Evolutionary conservation across 1,284 basidiomycete species (phyloP), one percentile per base, ranked within the genome.

Genomic region (Phellinidium pouzarii): DNA sequence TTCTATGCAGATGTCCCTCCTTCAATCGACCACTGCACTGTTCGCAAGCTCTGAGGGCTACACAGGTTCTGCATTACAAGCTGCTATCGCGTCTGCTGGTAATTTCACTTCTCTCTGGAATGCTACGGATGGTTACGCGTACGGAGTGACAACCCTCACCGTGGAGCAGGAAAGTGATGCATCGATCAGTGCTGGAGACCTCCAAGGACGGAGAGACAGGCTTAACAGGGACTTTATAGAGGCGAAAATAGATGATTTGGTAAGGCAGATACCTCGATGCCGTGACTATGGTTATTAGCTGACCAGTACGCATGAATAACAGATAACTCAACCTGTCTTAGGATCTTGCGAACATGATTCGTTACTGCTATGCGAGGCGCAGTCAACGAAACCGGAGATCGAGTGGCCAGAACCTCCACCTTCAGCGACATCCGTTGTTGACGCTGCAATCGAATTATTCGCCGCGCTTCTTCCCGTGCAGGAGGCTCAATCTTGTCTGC

Each of bases 371-470:
- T 91, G 87, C 65, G 72, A 82, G 61, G 67, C 74, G 50, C 65
- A 65, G 41, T 62, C 73, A 8, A 65, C 72, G 2, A 69, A 73
- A 41, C 64, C 68, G 4, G 73, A 78, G 50, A 71, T 72, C 43
- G 64, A 65, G 7, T 68, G 76, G 40, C 66, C 77, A 2, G 81
- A 88, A 56, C 79, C 87, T 12, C 81, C 90, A 2, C 86, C 94
- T 0, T 75, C 92, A 0, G 76, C 80, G 0, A 94, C 92, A 0
- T 83, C 88, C 7, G 87, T 92, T 3, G 88, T 97, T 20, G 91
- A 99, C 65, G 85, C 89, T 1, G 87, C 92, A 0, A 84, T 99
- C 25, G 82, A 88, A 54, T 75, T 99, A 0, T 97, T 99, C 62
- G 76, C 88, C 0, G 75, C 80, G 22, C 71, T 96, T 12, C 78